These are phyloP conservation scores for Diaporthe vexans DNA, from an alignment of 2,329 filamentous ascomycete genomes.

Conservation along the genomic window DNA sequence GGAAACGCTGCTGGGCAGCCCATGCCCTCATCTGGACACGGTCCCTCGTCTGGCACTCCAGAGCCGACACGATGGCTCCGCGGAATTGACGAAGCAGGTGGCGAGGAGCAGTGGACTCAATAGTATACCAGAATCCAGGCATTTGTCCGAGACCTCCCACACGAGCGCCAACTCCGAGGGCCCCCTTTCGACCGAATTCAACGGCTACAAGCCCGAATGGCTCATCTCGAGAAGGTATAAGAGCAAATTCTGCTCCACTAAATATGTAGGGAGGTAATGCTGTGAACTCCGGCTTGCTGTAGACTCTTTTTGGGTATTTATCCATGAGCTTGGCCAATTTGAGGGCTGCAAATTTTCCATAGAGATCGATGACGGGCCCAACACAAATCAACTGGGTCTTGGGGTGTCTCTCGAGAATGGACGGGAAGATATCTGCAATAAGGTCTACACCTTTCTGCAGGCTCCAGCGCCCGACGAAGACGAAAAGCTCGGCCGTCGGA, in stretches of 20 bases:
- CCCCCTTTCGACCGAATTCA: constrained; percentile 77
- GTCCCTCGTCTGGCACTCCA: constrained; percentile 68
- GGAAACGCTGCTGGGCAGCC: constrained; percentile 76
- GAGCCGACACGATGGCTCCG: constrained; percentile 71
- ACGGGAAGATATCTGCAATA: constrained; percentile 77
- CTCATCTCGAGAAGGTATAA: constrained; percentile 78
- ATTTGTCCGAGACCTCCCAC: constrained; percentile 79
- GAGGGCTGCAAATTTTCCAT: constrained; percentile 76
- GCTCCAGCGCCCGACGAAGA: constrained; percentile 78
- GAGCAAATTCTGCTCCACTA: constrained; percentile 76
- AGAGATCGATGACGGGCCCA: constrained; percentile 76
- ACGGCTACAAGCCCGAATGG: constrained; percentile 78
- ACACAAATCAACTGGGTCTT: constrained; percentile 74
- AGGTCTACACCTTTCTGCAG: constrained; percentile 78
- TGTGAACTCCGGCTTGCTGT: constrained; percentile 78
- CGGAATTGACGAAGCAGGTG: constrained; percentile 77
- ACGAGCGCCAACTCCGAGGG: constrained; percentile 74
- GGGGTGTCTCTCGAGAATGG: constrained; percentile 70
- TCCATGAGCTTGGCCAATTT: constrained; percentile 76
- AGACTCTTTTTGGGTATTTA: constrained; percentile 75
- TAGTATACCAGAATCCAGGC: constrained; percentile 80
- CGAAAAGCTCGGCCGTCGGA: constrained; percentile 73
- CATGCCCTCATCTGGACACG: constrained; percentile 75
- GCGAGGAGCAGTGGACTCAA: constrained; percentile 74
- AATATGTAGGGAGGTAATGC: constrained; percentile 77